These are phyloP conservation scores for Komagataella pseudopastoris DNA, from an alignment of 805 yeast species.

Conservation along the genomic window DNA sequence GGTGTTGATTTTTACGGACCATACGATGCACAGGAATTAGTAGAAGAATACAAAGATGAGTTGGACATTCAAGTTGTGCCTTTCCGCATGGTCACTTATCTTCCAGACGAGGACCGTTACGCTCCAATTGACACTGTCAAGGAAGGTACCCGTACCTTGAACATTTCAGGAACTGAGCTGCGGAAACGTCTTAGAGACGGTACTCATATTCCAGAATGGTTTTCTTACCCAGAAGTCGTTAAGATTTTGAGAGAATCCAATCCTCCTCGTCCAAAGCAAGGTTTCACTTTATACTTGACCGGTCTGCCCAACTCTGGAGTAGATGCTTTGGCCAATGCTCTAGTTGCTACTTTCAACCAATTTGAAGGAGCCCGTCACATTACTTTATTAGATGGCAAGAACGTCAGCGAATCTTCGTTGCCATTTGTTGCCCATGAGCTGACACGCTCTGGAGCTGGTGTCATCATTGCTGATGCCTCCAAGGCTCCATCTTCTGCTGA, in stretches of 20 bases:
- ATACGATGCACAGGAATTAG: conserved; percentile 88
- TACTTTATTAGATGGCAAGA: conserved; percentile 31
- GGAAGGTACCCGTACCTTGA: conserved; percentile 28
- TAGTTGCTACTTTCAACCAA: conserved; percentile 85
- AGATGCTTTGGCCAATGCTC: conserved; percentile 63
- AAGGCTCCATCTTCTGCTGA: conserved; percentile 30
- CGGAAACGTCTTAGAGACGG: conserved; percentile 82
- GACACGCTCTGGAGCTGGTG: conserved; percentile 86
- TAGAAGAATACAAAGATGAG: conserved; percentile 62
- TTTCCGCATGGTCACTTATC: conserved; percentile 91
- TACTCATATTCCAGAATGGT: conserved; percentile 88
- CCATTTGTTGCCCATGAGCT: conserved; percentile 62
- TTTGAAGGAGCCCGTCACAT: conserved; percentile 74
- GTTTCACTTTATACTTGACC: conserved; percentile 64
- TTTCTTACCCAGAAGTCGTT: conserved; percentile 94
- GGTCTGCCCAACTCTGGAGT: conserved; percentile 47
- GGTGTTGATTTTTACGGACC: conserved; percentile 96
- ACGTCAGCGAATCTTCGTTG: conserved; percentile 23
- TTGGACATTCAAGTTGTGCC: conserved; percentile 86
- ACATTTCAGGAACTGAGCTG: conserved; percentile 78
- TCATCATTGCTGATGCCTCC: conserved; percentile 45
- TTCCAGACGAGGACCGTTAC: conserved; percentile 90
- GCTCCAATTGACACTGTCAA: conserved; percentile 92
- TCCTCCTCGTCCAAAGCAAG: conserved; percentile 85
- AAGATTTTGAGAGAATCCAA: conserved; percentile 80